Base-by-base conservation (phyloP, 2,329 filamentous ascomycete species). In the Magnaporthiopsis rhizophila region DNA sequence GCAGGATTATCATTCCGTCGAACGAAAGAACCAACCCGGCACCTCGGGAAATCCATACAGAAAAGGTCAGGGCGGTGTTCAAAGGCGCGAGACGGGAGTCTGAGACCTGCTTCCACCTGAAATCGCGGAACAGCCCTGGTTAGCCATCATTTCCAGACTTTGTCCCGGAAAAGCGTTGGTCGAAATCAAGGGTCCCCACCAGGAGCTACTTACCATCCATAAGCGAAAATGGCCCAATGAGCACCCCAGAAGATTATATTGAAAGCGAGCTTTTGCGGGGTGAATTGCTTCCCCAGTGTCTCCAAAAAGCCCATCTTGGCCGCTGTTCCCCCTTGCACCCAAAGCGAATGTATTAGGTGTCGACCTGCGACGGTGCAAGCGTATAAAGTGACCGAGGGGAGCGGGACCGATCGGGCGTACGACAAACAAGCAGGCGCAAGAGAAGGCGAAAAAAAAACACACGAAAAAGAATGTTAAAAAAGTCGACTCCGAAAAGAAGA, bases 31-130 rank as follows among this genome's bases (percentile, higher is more conserved):
- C 89, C 56, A 99, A 79, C 71, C 92, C 95, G 63, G 95, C 94
- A 74, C 94, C 95, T 82, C 95, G 87, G 32, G 95, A 98, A 65
- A 97, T 85, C 94, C 94, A 99, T 64, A 99, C 95, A 3, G 94
- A 98, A 77, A 84, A 98, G 64, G 83, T 82, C 61, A 99, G 85
- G 26, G 26, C 3, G 0, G 79, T 84, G 76, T 99, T 98, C 60
- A 99, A 83, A 58, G 84, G 85, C 6, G 89, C 88, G 32, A 99
- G 81, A 65, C 86, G 85, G 13, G 74, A 67, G 72, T 97, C 89
- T 6, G 74, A 69, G 45, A 76, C 81, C 81, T 99, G 95, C 71
- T 95, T 89, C 72, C 81, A 90, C 92, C 92, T 96, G 69, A 26
- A 66, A 64, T 13, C 18, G 32, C 58, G 67, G 76, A 63, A 77